These are phyloP conservation scores for Cadophora gregata DNA, from an alignment of 2,329 filamentous ascomycete species.

Conservation along the genomic window DNA sequence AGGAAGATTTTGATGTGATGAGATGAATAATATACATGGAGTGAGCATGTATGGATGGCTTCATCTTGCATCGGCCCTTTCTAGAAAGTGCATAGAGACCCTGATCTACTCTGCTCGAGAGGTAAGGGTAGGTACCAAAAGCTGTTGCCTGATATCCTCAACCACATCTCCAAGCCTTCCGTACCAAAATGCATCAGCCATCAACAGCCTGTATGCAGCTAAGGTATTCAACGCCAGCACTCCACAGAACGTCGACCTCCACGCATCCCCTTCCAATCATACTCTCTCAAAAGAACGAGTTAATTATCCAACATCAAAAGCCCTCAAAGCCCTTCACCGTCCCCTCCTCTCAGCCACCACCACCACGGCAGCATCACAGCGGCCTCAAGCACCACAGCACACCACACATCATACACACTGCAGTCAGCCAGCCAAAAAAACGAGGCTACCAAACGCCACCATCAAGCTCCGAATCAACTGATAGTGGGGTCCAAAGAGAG, in stretches of 20 bases:
- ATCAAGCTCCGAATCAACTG: not conserved
- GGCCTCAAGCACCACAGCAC: slow-evolving; percentile 10
- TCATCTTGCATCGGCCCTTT: slow-evolving; percentile 4
- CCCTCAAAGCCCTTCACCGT: slow-evolving; percentile 7
- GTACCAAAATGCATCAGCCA: not conserved
- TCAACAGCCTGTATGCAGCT: not conserved
- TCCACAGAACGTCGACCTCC: not conserved
- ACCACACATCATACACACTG: not conserved
- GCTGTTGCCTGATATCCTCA: slow-evolving; percentile 5
- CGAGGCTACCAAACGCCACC: slow-evolving; percentile 8
- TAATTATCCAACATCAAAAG: not conserved
- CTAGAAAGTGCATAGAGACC: not conserved
- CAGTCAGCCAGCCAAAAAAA: slow-evolving; percentile 12
- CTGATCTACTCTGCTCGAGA: not conserved
- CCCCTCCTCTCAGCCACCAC: slow-evolving; percentile 12
- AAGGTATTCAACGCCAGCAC: not conserved
- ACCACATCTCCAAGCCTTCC: not conserved
- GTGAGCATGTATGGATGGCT: not conserved
- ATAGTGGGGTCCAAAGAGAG: slow-evolving; percentile 4
- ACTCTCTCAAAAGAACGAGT: not conserved
- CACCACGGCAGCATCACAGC: not conserved
- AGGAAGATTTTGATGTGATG: not conserved
- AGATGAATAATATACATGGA: not conserved
- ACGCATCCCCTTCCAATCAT: not conserved
- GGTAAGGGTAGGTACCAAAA: slow-evolving; percentile 14